Evolutionary conservation across 2,329 filamentous ascomycete species (phyloP).

Genomic region (Ophioceras dolichostomum): DNA sequence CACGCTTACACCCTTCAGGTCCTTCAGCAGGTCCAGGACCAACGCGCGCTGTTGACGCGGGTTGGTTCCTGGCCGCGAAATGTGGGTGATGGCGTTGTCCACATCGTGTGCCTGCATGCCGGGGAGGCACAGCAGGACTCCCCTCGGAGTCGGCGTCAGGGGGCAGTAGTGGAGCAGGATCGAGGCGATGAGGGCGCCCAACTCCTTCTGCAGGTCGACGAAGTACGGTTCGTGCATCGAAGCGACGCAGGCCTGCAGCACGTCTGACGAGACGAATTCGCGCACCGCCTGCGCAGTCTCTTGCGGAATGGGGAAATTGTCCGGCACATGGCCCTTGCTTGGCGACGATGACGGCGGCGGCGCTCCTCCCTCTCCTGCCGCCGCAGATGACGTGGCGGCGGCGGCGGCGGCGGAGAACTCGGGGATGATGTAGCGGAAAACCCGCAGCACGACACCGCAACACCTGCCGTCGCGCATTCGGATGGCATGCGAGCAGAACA

Average conservation of each 20-base stretch:
- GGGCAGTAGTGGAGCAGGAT: slow-evolving; percentile 69
- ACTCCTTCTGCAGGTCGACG: slow-evolving; percentile 87
- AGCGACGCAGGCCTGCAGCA: slow-evolving; percentile 79
- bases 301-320: slow-evolving; percentile 30
- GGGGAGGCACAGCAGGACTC: slow-evolving; percentile 69
- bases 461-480: slow-evolving; percentile 83
- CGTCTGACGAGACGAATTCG: slow-evolving; percentile 80
- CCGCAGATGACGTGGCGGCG: slow-evolving; percentile 7
- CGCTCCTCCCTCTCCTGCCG: too few species aligned
- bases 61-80: slow-evolving; percentile 44
- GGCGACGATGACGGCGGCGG: slow-evolving; percentile 11
- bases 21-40: slow-evolving; percentile 73
- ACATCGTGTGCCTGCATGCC: slow-evolving; percentile 61
- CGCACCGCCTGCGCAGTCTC: slow-evolving; percentile 57
- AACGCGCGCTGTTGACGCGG: slow-evolving; percentile 70
- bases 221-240: slow-evolving; percentile 94
- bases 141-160: slow-evolving; percentile 55
- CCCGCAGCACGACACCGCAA: slow-evolving; percentile 71
- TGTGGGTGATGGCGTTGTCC: slow-evolving; percentile 46
- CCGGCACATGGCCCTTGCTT: slow-evolving; percentile 4
- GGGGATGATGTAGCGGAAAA: slow-evolving; percentile 75
- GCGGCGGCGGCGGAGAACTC: slow-evolving; percentile 44
- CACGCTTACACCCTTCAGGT: slow-evolving; percentile 81
- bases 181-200: slow-evolving; percentile 75
- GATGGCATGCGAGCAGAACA: slow-evolving; percentile 86